Base-by-base conservation (phyloP, 495 filamentous ascomycete species). In the Entonaema liquescens region DNA sequence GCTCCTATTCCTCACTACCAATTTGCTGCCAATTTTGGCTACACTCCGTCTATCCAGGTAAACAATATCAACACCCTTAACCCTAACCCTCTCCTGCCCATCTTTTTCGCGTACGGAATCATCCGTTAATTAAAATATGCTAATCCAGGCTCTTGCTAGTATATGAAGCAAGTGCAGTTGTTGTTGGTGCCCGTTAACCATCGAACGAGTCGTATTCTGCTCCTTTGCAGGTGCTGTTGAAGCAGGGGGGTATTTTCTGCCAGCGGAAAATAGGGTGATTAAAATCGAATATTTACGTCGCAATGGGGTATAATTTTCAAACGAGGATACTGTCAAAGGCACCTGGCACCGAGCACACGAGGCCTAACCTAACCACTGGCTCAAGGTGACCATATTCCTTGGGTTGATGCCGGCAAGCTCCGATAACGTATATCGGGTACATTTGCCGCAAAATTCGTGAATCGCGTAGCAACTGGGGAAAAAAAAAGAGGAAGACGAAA, bases 251-350 rank as follows among this genome's bases (percentile, higher is more conserved):
- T 55, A 62, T 67, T 67, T 67, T 70, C 71, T 70, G 71, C 71
- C 71, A 71, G 62, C 67, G 71, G 71, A 67, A 67, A 74, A 64
- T 67, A 49, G 47, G 26, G 33, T 56, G 19, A 67, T 70, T 62
- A 74, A 70, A 71, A 62, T 54, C 49, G 58, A 63, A 40, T 77
- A 77, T 76, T 70, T 71, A 74, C 68, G 60, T 66, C 49, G 57
- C 56, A 67, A 66, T 62, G 63, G 72, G 73, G 75, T 74, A 77
- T 77, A 76, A 72, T 63, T 50, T 72, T 61, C 70, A 69, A 76
- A 59, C 36, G 72, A 77, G 72, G 50, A 73, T 52, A 63, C 53
- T 53, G 38, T 33, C 62, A 31, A 53, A 49, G 60, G 38, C 21
- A 49, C 15, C n/a, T 36, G 26, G 52, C 17, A 68, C 75, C 75